These are phyloP conservation scores for Sugiyamaella xylanicola DNA, from an alignment of 1,139 yeast species.

Conservation along the genomic window DNA sequence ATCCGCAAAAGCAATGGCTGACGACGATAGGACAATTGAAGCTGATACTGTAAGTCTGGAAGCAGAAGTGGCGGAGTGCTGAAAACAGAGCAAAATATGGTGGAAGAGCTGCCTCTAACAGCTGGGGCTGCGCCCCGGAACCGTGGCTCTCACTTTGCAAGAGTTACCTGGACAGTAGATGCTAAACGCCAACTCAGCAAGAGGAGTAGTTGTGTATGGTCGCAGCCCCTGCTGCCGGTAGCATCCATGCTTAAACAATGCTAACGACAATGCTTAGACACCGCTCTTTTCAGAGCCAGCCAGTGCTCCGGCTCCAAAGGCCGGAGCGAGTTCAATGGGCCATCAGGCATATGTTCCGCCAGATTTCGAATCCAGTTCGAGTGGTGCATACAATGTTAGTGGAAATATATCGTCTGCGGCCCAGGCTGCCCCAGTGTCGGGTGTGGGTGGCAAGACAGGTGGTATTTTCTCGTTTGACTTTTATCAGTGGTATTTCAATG, in stretches of 20 bases:
- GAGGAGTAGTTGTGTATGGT: no score
- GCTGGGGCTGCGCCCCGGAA: not conserved
- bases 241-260: no score
- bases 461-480: slow-evolving; percentile 58
- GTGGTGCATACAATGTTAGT: slow-evolving; percentile 13
- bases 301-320: slow-evolving; percentile 1
- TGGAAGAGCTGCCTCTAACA: not conserved
- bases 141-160: not conserved
- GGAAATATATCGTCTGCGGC: slow-evolving; percentile 19
- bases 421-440: slow-evolving; percentile 4
- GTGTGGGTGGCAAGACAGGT: slow-evolving; percentile 17
- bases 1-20: slow-evolving; percentile 6
- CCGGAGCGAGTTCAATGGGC: slow-evolving; percentile 27
- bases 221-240: no score
- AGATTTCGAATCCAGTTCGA: slow-evolving; percentile 31
- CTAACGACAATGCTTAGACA: slow-evolving; percentile 1
- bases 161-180: no score
- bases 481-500: slow-evolving; percentile 62
- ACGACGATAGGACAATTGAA: slow-evolving; percentile 23
- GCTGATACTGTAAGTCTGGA: slow-evolving; percentile 19
- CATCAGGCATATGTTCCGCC: slow-evolving; percentile 42
- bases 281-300: slow-evolving; percentile 13
- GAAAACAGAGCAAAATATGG: no score
- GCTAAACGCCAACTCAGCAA: no score
- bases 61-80: not conserved